phyloP scores from a whole-genome alignment of 257 asterid species.

The Asclepias syriaca region DNA sequence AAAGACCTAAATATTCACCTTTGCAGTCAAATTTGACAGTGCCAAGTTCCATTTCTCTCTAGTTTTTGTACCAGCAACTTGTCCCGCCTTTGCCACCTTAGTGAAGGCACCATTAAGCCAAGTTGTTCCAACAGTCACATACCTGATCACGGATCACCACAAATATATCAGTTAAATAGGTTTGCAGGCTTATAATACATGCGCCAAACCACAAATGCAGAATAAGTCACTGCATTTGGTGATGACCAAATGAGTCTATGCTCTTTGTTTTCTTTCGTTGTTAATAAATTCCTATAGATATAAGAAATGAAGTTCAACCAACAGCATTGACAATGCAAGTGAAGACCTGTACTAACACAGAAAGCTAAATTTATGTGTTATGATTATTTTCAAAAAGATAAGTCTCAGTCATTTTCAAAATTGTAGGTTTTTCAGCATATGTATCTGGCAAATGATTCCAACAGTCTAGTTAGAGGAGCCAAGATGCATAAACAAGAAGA shows the following conservation, averaged over 20 bases:
- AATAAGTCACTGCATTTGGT: neutral
- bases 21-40: conserved; percentile 71
- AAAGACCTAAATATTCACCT: conserved; percentile 37
- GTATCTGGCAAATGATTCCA: neutral
- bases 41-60: conserved; percentile 85
- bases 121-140: conserved; percentile 85
- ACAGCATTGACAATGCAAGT: neutral
- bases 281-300: neutral
- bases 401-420: neutral
- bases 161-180: conserved; percentile 8
- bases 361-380: neutral
- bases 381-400: neutral
- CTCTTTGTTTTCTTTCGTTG: neutral
- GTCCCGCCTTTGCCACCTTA: conserved; percentile 91
- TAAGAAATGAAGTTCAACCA: neutral
- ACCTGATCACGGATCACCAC: conserved; percentile 61
- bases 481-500: neutral
- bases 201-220: neutral
- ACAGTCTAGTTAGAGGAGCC: neutral
- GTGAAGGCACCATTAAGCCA: conserved; percentile 90
- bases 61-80: conserved; percentile 83
- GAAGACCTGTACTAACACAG: neutral
- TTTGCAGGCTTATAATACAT: conserved; percentile 11
- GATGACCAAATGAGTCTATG: neutral
- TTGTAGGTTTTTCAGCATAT: neutral